These are phyloP conservation scores for Papilionanthe hybrid DNA, from an alignment of 116 monocot genomes.

Conservation along the genomic window DNA sequence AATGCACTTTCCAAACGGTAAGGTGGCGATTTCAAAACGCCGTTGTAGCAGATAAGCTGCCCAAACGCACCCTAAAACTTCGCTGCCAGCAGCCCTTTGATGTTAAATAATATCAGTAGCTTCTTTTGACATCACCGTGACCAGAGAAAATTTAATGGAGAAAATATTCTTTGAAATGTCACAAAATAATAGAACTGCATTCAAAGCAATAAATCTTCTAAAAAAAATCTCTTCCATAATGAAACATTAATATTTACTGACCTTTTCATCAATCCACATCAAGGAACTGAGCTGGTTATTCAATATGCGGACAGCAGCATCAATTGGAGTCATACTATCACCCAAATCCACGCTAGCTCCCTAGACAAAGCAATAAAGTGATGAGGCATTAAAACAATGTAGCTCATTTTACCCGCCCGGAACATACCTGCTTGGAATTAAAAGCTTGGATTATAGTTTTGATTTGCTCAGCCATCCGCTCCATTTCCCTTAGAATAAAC, in stretches of 20 bases:
- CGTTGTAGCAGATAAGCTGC: no score
- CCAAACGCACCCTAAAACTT: no score
- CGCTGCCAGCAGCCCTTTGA: background rate
- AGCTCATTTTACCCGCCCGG: background rate
- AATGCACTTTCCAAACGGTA: no score
- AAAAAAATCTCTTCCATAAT: background rate
- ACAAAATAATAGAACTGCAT: background rate
- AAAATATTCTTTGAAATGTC: background rate
- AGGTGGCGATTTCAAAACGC: no score
- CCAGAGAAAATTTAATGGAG: background rate
- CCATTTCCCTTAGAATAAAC: conserved; percentile 74
- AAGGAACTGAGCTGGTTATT: conserved; percentile 86
- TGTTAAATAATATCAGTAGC: background rate
- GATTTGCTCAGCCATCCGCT: conserved; percentile 89
- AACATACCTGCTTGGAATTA: conserved; percentile 80
- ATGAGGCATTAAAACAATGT: background rate
- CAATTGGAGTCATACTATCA: conserved; percentile 70
- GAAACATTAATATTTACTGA: conserved; percentile 13
- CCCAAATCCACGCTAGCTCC: conserved; percentile 48
- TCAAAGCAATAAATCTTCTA: background rate
- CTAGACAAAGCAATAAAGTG: conserved; percentile 25
- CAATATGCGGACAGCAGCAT: conserved; percentile 71
- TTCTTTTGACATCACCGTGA: background rate
- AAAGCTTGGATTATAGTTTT: conserved; percentile 79
- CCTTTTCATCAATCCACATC: conserved; percentile 98